A percentile compares a stretch with the other conserved stretches of the same genome.
phyloP scores from a whole-genome alignment of 371 early-diverging fungal genomes.

The Mucor velutinosus region DNA sequence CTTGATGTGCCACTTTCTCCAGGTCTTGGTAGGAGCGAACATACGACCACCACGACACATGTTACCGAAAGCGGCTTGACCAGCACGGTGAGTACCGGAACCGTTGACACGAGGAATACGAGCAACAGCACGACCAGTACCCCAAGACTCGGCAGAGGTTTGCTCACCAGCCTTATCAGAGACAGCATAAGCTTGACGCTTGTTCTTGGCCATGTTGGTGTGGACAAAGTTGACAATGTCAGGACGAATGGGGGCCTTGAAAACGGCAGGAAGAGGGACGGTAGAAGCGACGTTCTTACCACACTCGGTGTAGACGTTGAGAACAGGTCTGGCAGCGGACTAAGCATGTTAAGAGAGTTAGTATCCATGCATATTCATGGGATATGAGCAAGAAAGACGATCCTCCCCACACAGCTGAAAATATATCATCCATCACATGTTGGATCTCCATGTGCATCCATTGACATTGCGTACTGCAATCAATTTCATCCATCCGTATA shows the following conservation, averaged over 20 bases:
- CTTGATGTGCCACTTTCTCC: conserved; percentile 99
- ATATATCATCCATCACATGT: not conserved
- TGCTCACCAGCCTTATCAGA: conserved; percentile 99
- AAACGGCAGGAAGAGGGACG: conserved; percentile 94
- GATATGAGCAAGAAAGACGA: not conserved
- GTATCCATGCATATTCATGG: not conserved
- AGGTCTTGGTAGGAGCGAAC: conserved; percentile 99
- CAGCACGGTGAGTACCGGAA: conserved; percentile 99
- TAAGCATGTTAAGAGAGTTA: conserved; percentile 7
- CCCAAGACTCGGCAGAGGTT: conserved; percentile 99
- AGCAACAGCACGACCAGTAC: conserved; percentile 99
- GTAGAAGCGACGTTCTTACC: conserved; percentile 77
- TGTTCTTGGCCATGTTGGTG: conserved; percentile 99
- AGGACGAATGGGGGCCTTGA: conserved; percentile 98
- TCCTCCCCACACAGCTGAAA: not conserved
- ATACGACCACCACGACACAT: conserved; percentile 85
- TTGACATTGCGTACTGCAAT: not conserved
- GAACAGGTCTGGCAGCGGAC: conserved; percentile 84
- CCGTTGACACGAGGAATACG: conserved; percentile 99
- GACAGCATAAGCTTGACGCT: conserved; percentile 99
- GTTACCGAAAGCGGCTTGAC: conserved; percentile 96
- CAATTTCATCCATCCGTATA: not conserved
- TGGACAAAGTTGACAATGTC: conserved; percentile 98
- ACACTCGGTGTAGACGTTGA: conserved; percentile 87
- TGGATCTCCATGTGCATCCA: not conserved